A percentile compares a stretch with the other conserved stretches of the same genome.
These are phyloP conservation scores for Erysimum pusillum DNA, from an alignment of 441 rosid genomes.

Conservation along the genomic window DNA sequence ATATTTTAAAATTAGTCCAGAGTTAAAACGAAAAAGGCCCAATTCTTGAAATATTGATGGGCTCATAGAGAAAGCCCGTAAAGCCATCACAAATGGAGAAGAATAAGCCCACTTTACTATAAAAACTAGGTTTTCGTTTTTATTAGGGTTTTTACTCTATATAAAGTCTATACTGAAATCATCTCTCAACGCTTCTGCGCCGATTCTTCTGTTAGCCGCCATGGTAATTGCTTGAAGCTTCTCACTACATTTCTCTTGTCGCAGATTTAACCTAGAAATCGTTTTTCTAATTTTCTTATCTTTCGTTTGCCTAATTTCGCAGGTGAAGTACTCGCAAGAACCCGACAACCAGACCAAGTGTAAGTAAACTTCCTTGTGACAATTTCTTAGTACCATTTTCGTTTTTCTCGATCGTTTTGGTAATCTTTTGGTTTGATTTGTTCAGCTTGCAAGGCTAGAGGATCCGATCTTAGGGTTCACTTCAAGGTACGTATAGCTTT, in stretches of 20 bases:
- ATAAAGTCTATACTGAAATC: neutral
- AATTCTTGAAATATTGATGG: neutral
- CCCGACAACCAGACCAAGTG: slow-evolving; percentile 74
- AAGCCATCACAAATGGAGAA: neutral
- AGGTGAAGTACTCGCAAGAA: slow-evolving; percentile 83
- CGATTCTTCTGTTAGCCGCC: slow-evolving; percentile 38
- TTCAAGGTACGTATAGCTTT: slow-evolving; percentile 64
- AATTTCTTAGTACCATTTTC: neutral
- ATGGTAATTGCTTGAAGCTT: slow-evolving; percentile 42
- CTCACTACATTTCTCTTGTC: slow-evolving; percentile 3
- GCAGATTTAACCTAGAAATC: slow-evolving; percentile 6
- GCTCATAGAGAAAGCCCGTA: neutral
- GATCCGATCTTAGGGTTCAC: slow-evolving; percentile 77
- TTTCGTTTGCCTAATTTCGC: slow-evolving; percentile 2
- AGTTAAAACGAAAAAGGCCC: neutral
- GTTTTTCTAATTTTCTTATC: neutral
- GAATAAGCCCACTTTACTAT: neutral
- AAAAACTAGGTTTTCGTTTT: slow-evolving; percentile 14
- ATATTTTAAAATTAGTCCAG: neutral
- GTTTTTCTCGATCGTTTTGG: neutral
- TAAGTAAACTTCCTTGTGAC: slow-evolving; percentile 41
- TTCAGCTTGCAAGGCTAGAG: slow-evolving; percentile 81
- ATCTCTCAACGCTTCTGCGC: slow-evolving; percentile 28
- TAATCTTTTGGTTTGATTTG: neutral
- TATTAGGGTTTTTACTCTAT: slow-evolving; percentile 27